These are phyloP conservation scores for Globomyces sp. DNA, from an alignment of 371 early-diverging fungal genomes.

Conservation along the genomic window DNA sequence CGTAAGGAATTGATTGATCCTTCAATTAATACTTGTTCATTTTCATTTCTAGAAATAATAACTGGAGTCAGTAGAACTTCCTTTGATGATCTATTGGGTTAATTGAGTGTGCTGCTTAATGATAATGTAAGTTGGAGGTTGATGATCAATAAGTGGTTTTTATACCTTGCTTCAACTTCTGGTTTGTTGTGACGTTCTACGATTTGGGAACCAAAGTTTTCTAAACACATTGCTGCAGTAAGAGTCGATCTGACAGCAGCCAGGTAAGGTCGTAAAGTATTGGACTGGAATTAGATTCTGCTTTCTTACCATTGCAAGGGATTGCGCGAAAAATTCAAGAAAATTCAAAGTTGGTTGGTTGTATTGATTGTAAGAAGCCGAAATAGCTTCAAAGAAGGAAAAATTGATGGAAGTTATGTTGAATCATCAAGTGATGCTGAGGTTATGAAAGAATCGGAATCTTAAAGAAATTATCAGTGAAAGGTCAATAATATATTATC, in stretches of 20 bases:
- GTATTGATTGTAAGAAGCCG: too few relatives aligned
- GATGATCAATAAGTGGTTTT: not conserved
- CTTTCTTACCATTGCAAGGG: slow-evolving; percentile 1
- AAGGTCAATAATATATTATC: slow-evolving; percentile 17
- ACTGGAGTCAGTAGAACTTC: slow-evolving; percentile 90
- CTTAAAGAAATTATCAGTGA: not conserved
- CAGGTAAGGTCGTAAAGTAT: slow-evolving; percentile 94
- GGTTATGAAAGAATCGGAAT: not conserved
- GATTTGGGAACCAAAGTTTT: slow-evolving; percentile 95
- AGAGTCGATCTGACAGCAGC: slow-evolving; percentile 91
- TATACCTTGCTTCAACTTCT: slow-evolving; percentile 90
- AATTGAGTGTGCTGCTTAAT: too few relatives aligned
- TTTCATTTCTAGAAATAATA: slow-evolving; percentile 88
- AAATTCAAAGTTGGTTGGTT: too few relatives aligned
- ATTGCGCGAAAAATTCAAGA: not conserved
- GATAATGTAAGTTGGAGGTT: too few relatives aligned
- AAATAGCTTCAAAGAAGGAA: too few relatives aligned
- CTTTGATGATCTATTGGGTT: slow-evolving; percentile 29
- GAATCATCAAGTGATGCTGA: too few relatives aligned
- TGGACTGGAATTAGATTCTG: slow-evolving; percentile 67
- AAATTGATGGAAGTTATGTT: too few relatives aligned
- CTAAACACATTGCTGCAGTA: slow-evolving; percentile 92
- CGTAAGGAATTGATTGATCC: slow-evolving; percentile 92
- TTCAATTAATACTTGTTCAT: slow-evolving; percentile 92
- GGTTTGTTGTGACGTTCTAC: slow-evolving; percentile 98